Evolutionary conservation across 2,329 filamentous ascomycete species (phyloP).

Genomic region (Onygenales sp.): DNA sequence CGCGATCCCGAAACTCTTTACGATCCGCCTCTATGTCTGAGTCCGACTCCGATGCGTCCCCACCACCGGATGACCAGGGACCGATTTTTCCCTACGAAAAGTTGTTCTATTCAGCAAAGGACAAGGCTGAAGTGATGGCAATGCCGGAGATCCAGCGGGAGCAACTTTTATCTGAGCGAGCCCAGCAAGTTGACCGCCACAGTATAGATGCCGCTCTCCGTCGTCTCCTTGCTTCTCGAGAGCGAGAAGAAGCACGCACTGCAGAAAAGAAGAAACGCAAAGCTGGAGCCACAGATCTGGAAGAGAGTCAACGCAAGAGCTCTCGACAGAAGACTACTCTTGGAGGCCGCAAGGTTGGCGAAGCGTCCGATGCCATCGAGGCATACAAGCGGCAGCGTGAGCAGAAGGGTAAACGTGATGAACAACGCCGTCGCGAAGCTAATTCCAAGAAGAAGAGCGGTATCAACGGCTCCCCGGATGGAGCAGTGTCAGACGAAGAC

Average conservation of each 20-base stretch:
- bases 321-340: slow-evolving; percentile 61
- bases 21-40: slow-evolving; percentile 85
- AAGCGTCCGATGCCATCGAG: slow-evolving; percentile 65
- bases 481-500: slow-evolving; percentile 51
- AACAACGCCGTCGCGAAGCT: slow-evolving; percentile 35
- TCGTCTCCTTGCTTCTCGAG: slow-evolving; percentile 61
- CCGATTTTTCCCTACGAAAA: slow-evolving; percentile 76
- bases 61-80: slow-evolving; percentile 34
- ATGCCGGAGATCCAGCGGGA: slow-evolving; percentile 89
- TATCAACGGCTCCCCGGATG: slow-evolving; percentile 53
- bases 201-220: slow-evolving; percentile 75
- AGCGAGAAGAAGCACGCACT: slow-evolving; percentile 48
- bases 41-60: slow-evolving; percentile 60
- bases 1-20: slow-evolving; percentile 59
- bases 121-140: slow-evolving; percentile 69
- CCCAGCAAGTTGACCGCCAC: slow-evolving; percentile 69
- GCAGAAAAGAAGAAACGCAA: slow-evolving; percentile 58
- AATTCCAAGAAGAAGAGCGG: slow-evolving; percentile 44
- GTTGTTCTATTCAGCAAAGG: slow-evolving; percentile 63
- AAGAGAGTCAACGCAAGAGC: slow-evolving; percentile 66
- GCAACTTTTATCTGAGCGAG: slow-evolving; percentile 77
- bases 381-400: slow-evolving; percentile 53
- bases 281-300: slow-evolving; percentile 65
- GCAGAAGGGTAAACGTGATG: slow-evolving; percentile 44
- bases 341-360: slow-evolving; percentile 56